A percentile compares a stretch with the other conserved stretches of the same genome.
Evolutionary conservation across 345 rosid genomes (phyloP).

Genomic region (Passiflora organensis): DNA sequence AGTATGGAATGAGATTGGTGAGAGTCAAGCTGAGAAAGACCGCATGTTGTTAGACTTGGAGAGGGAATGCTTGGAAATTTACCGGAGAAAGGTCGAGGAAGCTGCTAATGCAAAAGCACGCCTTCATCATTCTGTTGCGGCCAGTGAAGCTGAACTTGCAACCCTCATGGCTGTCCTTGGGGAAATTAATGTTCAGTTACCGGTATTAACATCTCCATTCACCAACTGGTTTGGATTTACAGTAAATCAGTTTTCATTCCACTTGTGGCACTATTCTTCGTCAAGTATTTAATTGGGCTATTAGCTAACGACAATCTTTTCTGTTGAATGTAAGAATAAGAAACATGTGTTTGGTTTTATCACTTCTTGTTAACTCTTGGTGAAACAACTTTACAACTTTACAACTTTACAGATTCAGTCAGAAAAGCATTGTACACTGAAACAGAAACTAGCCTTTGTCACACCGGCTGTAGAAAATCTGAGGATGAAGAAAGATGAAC

Average conservation of each 20-base stretch:
- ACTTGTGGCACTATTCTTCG: too few relatives aligned
- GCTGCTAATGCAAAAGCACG: constrained; percentile 85
- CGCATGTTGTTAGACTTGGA: constrained; percentile 79
- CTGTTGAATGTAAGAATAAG: too few relatives aligned
- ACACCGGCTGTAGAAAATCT: constrained; percentile 74
- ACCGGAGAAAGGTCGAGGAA: constrained; percentile 85
- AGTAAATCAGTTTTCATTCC: too few relatives aligned
- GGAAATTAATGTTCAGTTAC: constrained; percentile 59
- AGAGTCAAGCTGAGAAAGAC: constrained; percentile 78
- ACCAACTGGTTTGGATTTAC: too few relatives aligned
- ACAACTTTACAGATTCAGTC: constrained; percentile 39
- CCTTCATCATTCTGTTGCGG: constrained; percentile 87
- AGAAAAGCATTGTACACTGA: constrained; percentile 59
- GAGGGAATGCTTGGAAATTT: constrained; percentile 87
- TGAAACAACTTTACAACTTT: too few relatives aligned
- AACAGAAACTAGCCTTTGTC: constrained; percentile 72
- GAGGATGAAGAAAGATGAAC: constrained; percentile 69
- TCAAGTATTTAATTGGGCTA: too few relatives aligned
- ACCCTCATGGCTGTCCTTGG: constrained; percentile 88
- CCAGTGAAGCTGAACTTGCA: constrained; percentile 93
- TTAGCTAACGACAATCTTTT: too few relatives aligned
- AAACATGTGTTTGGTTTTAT: too few relatives aligned
- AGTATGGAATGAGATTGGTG: constrained; percentile 97
- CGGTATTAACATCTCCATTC: constrained; percentile 29
- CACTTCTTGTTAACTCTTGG: too few relatives aligned